These are phyloP conservation scores for Crithidia expoeki DNA, from an alignment of 208 protist species.

Conservation along the genomic window DNA sequence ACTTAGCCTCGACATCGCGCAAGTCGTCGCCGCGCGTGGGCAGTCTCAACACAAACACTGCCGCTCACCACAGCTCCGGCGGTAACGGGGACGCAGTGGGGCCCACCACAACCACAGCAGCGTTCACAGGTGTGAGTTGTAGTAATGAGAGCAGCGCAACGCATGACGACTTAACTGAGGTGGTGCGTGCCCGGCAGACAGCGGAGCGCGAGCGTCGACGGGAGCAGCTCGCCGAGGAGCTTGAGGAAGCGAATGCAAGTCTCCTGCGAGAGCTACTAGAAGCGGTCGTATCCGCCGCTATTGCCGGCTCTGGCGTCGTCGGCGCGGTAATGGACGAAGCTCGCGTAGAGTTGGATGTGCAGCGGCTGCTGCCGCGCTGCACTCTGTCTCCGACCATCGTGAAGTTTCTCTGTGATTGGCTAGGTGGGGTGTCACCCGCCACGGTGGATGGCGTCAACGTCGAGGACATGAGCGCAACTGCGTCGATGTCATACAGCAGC, in stretches of 20 bases:
- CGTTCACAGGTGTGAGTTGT: neutral
- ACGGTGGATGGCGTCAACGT: conserved; percentile 4
- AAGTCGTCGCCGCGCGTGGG: conserved; percentile 3
- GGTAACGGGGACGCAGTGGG: neutral
- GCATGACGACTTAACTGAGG: conserved; percentile 34
- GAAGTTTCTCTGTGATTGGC: conserved; percentile 58
- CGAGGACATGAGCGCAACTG: conserved; percentile 1
- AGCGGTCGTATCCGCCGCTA: conserved; percentile 49
- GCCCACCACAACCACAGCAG: neutral
- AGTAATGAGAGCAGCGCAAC: conserved; percentile 2
- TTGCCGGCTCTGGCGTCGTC: conserved; percentile 53
- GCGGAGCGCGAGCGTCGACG: conserved; percentile 14
- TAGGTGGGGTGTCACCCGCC: conserved; percentile 8
- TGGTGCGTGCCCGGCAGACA: conserved; percentile 22
- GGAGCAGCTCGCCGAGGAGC: conserved; percentile 36
- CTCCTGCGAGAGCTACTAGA: conserved; percentile 75
- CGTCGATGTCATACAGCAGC: conserved; percentile 7
- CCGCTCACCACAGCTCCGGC: conserved; percentile 25
- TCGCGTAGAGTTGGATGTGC: conserved; percentile 58
- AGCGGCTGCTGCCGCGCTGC: conserved; percentile 66
- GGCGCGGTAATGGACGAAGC: conserved; percentile 64
- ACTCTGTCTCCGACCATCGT: conserved; percentile 51
- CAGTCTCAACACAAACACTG: conserved; percentile 20
- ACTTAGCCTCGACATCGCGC: neutral
- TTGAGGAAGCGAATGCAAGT: conserved; percentile 71